Conservation (phyloP, 2,329 filamentous ascomycete species). For the Verticillium klebahnii region DNA sequence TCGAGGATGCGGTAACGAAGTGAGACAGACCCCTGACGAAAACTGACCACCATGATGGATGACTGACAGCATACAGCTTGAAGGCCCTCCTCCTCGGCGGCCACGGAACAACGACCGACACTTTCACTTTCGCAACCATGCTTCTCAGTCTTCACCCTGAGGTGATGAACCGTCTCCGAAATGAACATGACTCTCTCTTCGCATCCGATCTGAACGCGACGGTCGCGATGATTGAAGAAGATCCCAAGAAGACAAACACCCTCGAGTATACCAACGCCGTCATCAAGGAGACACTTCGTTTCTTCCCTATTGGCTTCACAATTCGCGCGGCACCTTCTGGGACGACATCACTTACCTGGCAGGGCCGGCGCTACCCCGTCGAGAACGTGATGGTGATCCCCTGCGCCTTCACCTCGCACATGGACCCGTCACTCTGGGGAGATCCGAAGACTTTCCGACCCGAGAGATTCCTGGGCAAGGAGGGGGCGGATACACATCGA, state of each 20-base stretch:
- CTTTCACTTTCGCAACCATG: slow-evolving; percentile 11
- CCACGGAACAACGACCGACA: slow-evolving; percentile 19
- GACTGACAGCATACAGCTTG: slow-evolving; percentile 10
- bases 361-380: slow-evolving; percentile 31
- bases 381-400: slow-evolving; percentile 21
- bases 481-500: slow-evolving; percentile 8
- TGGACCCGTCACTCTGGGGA: slow-evolving; percentile 28
- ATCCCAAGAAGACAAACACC: slow-evolving; percentile 41
- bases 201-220: slow-evolving; percentile 22
- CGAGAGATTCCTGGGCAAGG: slow-evolving; percentile 29
- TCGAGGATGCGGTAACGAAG: slow-evolving; percentile 15
- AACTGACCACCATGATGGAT: too few species aligned
- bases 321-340: slow-evolving; percentile 26
- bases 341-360: slow-evolving; percentile 29
- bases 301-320: slow-evolving; percentile 44
- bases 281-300: slow-evolving; percentile 47
- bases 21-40: not conserved
- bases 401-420: slow-evolving; percentile 20
- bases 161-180: slow-evolving; percentile 12
- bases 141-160: slow-evolving; percentile 17
- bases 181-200: slow-evolving; percentile 19
- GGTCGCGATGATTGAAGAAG: slow-evolving; percentile 28
- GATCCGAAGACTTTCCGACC: slow-evolving; percentile 32
- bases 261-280: slow-evolving; percentile 47
- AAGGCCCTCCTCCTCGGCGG: slow-evolving; percentile 21